Conservation (phyloP, 2,329 filamentous ascomycete species). For the Xylariaceae sp. region DNA sequence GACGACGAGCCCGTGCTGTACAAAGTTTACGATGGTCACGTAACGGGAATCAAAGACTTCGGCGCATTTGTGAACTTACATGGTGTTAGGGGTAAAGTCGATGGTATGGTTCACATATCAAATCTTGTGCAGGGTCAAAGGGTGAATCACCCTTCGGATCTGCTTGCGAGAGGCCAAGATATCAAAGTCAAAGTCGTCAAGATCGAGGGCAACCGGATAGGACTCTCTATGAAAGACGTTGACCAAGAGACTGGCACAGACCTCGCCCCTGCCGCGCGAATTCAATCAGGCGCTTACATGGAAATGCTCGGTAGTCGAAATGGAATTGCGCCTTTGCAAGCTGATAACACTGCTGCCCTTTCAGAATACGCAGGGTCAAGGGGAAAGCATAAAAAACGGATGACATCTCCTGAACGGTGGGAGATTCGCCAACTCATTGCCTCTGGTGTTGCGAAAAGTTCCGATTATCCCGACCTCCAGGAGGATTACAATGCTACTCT, state of each 20-base stretch:
- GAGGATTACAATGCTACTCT: conserved; percentile 89
- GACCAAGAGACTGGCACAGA: conserved; percentile 87
- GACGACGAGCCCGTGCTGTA: conserved; percentile 77
- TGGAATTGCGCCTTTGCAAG: conserved; percentile 41
- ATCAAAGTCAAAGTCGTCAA: conserved; percentile 93
- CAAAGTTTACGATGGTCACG: conserved; percentile 86
- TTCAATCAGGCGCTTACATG: conserved; percentile 88
- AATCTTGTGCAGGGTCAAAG: conserved; percentile 79
- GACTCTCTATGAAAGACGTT: conserved; percentile 94
- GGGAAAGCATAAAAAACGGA: conserved; percentile 72
- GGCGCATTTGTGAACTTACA: conserved; percentile 92
- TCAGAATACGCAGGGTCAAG: conserved; percentile 54
- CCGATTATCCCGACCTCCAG: conserved; percentile 90
- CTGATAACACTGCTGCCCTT: conserved; percentile 56
- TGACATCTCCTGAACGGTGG: conserved; percentile 97
- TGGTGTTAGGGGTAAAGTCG: conserved; percentile 80
- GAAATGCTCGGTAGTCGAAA: conserved; percentile 66
- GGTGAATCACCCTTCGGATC: conserved; percentile 86
- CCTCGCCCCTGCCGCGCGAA: conserved; percentile 68
- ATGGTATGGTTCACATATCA: conserved; percentile 91
- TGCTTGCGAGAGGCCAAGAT: conserved; percentile 72
- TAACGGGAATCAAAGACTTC: conserved; percentile 92
- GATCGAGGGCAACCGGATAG: conserved; percentile 75
- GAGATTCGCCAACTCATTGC: conserved; percentile 96
- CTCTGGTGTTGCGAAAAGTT: conserved; percentile 86